A percentile compares a stretch with the other conserved stretches of the same genome.
These are phyloP conservation scores for Turnera subulata DNA, from an alignment of 345 rosid species.

Conservation along the genomic window DNA sequence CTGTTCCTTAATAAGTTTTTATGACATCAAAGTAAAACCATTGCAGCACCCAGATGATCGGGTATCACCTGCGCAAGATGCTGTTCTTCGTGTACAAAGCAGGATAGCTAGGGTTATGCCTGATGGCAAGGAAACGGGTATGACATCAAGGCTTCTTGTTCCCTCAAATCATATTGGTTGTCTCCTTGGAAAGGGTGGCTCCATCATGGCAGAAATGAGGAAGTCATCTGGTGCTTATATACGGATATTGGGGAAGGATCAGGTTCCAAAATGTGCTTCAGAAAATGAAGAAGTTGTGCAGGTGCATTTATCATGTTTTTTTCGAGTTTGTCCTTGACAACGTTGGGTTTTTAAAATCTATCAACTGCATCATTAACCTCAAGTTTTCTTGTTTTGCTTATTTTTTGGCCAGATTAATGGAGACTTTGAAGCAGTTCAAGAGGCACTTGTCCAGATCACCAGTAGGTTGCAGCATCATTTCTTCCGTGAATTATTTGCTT, in stretches of 20 bases:
- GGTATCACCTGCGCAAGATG: slow-evolving; percentile 65
- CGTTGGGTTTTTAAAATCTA: not conserved
- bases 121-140: slow-evolving; percentile 50
- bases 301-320: slow-evolving; percentile 34
- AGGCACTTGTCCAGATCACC: slow-evolving; percentile 70
- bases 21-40: slow-evolving; percentile 14
- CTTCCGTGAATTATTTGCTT: slow-evolving; percentile 52
- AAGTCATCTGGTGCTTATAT: slow-evolving; percentile 64
- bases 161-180: slow-evolving; percentile 67
- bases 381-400: not conserved
- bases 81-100: slow-evolving; percentile 61
- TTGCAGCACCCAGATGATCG: slow-evolving; percentile 71
- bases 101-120: slow-evolving; percentile 55
- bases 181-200: slow-evolving; percentile 77
- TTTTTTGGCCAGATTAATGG: slow-evolving; percentile 49
- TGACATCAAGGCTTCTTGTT: slow-evolving; percentile 56
- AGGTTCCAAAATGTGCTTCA: slow-evolving; percentile 66
- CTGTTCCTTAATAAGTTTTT: slow-evolving; percentile 6
- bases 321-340: slow-evolving; percentile 7
- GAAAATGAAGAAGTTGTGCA: slow-evolving; percentile 77
- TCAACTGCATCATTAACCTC: no score
- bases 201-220: slow-evolving; percentile 71
- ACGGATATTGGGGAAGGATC: slow-evolving; percentile 65
- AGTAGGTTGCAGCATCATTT: slow-evolving; percentile 56
- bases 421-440: slow-evolving; percentile 60